Conservation (phyloP, 1,284 basidiomycete species). For the Ustilago cynodontis region DNA sequence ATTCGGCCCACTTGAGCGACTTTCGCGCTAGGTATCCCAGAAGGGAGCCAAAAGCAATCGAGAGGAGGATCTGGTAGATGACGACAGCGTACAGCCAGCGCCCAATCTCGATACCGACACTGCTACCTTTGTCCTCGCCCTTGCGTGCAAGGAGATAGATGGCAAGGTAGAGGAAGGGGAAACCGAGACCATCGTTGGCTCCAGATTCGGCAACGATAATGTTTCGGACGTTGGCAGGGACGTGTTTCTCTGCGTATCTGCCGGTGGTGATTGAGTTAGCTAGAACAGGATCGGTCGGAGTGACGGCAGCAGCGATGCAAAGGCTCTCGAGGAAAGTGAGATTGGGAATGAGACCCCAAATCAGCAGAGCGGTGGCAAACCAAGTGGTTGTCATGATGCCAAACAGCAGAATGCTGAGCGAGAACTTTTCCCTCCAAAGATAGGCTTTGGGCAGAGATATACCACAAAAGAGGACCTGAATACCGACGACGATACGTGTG, state of each 20-base stretch:
- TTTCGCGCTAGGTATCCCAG: conserved; percentile 71
- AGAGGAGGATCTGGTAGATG: conserved; percentile 70
- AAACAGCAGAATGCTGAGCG: conserved; percentile 68
- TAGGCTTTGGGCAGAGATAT: conserved; percentile 70
- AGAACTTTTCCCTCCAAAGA: conserved; percentile 63
- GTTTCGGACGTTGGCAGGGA: conserved; percentile 70
- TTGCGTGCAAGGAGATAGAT: conserved; percentile 67
- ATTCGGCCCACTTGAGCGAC: conserved; percentile 69
- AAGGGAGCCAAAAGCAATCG: conserved; percentile 68
- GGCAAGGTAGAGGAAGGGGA: conserved; percentile 68
- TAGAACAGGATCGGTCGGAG: conserved; percentile 71
- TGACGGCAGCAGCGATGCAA: conserved; percentile 70
- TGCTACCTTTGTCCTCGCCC: conserved; percentile 50
- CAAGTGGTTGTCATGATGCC: conserved; percentile 71
- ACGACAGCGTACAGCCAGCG: conserved; percentile 71
- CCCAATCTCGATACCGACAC: conserved; percentile 65
- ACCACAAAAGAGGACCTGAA: conserved; percentile 71
- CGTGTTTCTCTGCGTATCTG: conserved; percentile 71
- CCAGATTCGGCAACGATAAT: conserved; percentile 71
- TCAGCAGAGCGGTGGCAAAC: conserved; percentile 69
- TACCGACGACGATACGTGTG: conserved; percentile 68
- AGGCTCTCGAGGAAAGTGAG: conserved; percentile 70
- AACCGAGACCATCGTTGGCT: conserved; percentile 71
- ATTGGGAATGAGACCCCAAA: conserved; percentile 68
- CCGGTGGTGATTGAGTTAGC: conserved; percentile 70